phyloP scores from a whole-genome alignment of 2,329 filamentous ascomycete species.

The Diaporthe citrichinensis region DNA sequence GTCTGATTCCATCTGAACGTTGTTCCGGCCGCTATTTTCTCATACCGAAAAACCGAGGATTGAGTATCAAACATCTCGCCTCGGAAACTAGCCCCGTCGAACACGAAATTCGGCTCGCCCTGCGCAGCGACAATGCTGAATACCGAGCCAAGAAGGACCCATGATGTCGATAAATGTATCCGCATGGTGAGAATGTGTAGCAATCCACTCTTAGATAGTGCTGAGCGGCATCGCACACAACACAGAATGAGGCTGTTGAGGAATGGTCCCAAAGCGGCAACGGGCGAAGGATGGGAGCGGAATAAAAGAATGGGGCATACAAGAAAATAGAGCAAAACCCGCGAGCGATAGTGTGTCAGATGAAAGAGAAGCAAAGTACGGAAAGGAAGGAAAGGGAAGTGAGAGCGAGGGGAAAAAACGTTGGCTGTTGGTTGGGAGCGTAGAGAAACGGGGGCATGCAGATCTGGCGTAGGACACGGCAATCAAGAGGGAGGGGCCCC shows the following conservation, averaged over 20 bases:
- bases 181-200: constrained; percentile 7
- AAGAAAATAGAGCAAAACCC: background rate
- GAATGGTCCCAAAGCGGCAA: constrained; percentile 1
- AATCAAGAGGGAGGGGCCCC: constrained; percentile 10
- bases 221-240: constrained; percentile 10
- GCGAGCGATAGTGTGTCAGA: background rate
- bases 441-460: constrained; percentile 20
- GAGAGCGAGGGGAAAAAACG: background rate
- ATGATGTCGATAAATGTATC: background rate
- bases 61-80: too few relatives aligned
- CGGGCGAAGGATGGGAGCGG: background rate
- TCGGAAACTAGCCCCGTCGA: too few relatives aligned
- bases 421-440: constrained; percentile 16
- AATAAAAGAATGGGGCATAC: background rate
- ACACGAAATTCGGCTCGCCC: too few relatives aligned
- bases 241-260: background rate
- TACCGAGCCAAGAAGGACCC: background rate
- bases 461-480: constrained; percentile 29
- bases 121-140: background rate
- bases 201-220: background rate
- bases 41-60: too few relatives aligned
- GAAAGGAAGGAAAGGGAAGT: background rate
- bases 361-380: background rate
- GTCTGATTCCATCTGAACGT: too few relatives aligned
- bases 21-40: too few relatives aligned